Conservation (phyloP, 139 green algal species). For the Picochlorum sp. region DNA sequence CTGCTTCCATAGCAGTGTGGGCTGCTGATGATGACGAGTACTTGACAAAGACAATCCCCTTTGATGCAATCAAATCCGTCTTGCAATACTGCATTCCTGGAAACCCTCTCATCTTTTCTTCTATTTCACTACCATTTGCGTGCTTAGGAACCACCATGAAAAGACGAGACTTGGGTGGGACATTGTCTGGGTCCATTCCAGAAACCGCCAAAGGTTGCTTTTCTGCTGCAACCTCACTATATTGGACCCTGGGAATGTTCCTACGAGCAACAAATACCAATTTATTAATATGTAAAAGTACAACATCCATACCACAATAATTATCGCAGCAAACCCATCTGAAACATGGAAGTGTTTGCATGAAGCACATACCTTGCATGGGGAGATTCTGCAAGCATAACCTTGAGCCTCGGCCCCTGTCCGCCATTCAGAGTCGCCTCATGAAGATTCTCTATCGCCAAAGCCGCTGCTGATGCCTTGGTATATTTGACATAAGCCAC, state of each 20-base stretch:
- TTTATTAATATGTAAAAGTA: too few species aligned
- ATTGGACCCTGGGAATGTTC: too few species aligned
- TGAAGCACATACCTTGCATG: slow-evolving; percentile 25
- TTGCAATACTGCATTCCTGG: slow-evolving; percentile 86
- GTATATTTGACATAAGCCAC: slow-evolving; percentile 88
- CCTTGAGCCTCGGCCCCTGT: slow-evolving; percentile 73
- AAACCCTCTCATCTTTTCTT: slow-evolving; percentile 60
- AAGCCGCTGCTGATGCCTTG: slow-evolving; percentile 61
- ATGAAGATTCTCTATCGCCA: slow-evolving; percentile 78
- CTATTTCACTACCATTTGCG: slow-evolving; percentile 54
- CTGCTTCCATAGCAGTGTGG: slow-evolving; percentile 60
- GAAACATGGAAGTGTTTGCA: too few species aligned
- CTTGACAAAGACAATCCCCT: slow-evolving; percentile 86
- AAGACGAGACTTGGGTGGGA: slow-evolving; percentile 67
- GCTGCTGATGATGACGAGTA: slow-evolving; percentile 68
- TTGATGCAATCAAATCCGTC: slow-evolving; percentile 74
- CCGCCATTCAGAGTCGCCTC: slow-evolving; percentile 78
- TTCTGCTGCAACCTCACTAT: too few species aligned
- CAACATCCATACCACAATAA: too few species aligned
- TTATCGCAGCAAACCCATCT: too few species aligned
- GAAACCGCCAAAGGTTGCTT: too few species aligned
- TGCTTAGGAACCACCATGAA: slow-evolving; percentile 88
- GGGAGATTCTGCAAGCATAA: slow-evolving; percentile 77
- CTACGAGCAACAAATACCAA: too few species aligned
- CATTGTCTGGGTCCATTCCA: slow-evolving; percentile 73